phyloP scores from a whole-genome alignment of 768 basidiomycete species.

The Boletus coccyginus region DNA sequence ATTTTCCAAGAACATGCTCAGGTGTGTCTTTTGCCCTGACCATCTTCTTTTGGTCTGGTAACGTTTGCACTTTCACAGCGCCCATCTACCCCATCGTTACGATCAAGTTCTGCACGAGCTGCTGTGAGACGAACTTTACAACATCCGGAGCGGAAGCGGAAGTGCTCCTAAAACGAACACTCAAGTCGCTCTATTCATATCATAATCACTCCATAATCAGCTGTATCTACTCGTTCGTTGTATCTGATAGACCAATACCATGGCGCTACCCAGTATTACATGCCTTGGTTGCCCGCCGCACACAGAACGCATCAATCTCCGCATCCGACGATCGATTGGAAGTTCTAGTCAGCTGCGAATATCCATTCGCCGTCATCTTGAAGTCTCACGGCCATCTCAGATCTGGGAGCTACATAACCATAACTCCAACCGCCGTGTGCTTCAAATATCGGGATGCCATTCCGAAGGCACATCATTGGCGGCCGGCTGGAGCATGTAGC shows the following conservation, averaged over 20 bases:
- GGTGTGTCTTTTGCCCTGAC: conserved; percentile 40
- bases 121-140: conserved; percentile 34
- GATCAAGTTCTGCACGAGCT: conserved; percentile 73
- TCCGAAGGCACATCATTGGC: neutral
- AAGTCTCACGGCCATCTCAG: neutral
- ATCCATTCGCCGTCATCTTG: neutral
- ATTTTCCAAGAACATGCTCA: conserved; percentile 81
- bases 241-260: conserved; percentile 14
- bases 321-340: neutral
- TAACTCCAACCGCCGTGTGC: neutral
- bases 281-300: neutral
- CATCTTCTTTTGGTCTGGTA: neutral
- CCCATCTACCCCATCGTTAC: conserved; percentile 80
- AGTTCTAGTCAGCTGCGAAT: neutral
- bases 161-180: neutral
- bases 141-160: neutral
- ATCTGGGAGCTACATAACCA: neutral
- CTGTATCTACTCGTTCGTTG: conserved; percentile 15
- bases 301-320: neutral
- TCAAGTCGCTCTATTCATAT: neutral
- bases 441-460: neutral
- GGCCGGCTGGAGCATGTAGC: neutral
- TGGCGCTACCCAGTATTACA: neutral
- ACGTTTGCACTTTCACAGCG: conserved; percentile 35
- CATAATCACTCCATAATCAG: conserved; percentile 1